Evolutionary conservation across 768 basidiomycete species (phyloP), one percentile per base, ranked within the genome.

Genomic region (Leccinum longicurvipes): DNA sequence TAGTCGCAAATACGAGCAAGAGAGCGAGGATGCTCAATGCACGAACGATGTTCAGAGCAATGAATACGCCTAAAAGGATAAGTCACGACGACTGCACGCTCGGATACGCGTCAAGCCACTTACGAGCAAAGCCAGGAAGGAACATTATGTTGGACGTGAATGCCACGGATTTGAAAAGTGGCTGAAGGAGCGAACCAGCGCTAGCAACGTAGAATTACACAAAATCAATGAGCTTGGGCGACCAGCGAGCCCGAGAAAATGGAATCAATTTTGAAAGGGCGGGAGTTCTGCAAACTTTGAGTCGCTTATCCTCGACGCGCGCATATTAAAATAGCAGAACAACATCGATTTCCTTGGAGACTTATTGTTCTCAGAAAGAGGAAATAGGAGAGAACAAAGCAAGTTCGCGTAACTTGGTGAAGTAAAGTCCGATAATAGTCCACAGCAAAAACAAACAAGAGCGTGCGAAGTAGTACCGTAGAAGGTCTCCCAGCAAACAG

Each of bases 1-100:
- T 89, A 70, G 82, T 89, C 12, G 89, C 75, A 61, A 96, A 88
- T 8, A 93, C 89, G 48, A 95, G 83, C 25, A 92, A 73, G 54
- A 96, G 81, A 17, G 84, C 80, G 61, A 94, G 72, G 67, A 96
- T 79, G 69, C 89, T 92, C 59, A 97, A 67, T 44, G 76, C 69
- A 55, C 94, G 87, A 65, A 89, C 75, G 66, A 74, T 79, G 68
- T 96, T 95, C 69, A 95, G 83, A 61, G 82, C 84, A 66, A 89
- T 78, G 73, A 93, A 93, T 53, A 81, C 42, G 58, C 74, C 79
- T 80, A 56, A 11, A 48, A 44, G 27, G 25, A 44, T 19, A 11
- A 21, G 42, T 54, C n/a, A 23, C 24, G 31, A 41, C 19, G 41
- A 32, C 15, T 41, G 29, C 27, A 15, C 42, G 28, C 21, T 19